These are phyloP conservation scores for Xylaria sp. DNA, from an alignment of 2,329 filamentous ascomycete species.

Conservation along the genomic window DNA sequence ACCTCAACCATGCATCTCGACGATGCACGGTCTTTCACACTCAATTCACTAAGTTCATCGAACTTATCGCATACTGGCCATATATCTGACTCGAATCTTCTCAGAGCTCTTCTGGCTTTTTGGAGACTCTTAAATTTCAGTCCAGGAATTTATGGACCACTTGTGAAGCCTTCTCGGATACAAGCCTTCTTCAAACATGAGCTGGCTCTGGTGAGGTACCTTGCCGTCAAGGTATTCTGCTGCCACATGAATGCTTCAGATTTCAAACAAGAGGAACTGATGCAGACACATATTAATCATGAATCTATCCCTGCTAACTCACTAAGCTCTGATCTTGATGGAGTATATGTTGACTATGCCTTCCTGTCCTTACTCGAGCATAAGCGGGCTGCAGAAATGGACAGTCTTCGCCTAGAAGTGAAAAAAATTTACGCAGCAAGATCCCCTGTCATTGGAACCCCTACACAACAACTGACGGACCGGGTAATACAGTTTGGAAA, in stretches of 20 bases:
- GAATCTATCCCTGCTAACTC: conserved; percentile 55
- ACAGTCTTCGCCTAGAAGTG: conserved; percentile 55
- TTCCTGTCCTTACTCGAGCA: conserved; percentile 73
- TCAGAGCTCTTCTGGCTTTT: conserved; percentile 68
- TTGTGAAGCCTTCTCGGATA: conserved; percentile 73
- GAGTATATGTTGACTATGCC: conserved; percentile 77
- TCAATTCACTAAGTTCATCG: conserved; percentile 45
- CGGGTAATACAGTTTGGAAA: conserved; percentile 73
- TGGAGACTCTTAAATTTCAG: conserved; percentile 86
- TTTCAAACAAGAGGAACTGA: conserved; percentile 76
- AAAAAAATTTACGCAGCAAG: conserved; percentile 41
- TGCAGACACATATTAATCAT: conserved; percentile 71
- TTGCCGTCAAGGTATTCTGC: conserved; percentile 84
- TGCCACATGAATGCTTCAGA: conserved; percentile 84
- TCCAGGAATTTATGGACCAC: conserved; percentile 70
- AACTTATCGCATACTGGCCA: conserved; percentile 32
- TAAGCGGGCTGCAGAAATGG: conserved; percentile 59
- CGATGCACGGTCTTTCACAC: conserved; percentile 38
- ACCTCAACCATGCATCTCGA: conserved; percentile 41
- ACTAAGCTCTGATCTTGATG: conserved; percentile 79
- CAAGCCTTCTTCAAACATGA: conserved; percentile 73
- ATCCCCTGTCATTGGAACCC: conserved; percentile 39
- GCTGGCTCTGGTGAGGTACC: conserved; percentile 74
- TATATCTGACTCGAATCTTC: conserved; percentile 40
- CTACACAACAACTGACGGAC: conserved; percentile 61